Evolutionary conservation across 2,329 filamentous ascomycete genomes (phyloP).

Genomic region (Herpomyces periplanetae): DNA sequence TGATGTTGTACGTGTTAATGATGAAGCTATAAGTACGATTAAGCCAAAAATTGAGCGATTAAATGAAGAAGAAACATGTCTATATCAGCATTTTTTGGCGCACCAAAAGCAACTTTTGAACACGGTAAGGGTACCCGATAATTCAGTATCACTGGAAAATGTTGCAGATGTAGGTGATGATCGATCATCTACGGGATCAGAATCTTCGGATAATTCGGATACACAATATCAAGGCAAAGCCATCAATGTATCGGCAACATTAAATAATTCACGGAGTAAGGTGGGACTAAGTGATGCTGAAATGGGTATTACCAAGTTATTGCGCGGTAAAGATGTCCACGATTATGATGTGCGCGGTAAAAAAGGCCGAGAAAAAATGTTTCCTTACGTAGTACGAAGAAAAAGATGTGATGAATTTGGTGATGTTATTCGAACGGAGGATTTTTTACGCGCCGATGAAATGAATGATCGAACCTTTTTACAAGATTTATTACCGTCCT

Average conservation of each 20-base stretch:
- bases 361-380: constrained; percentile 64
- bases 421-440: constrained; percentile 65
- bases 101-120: constrained; percentile 57
- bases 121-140: constrained; percentile 28
- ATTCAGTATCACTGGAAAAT: constrained; percentile 23
- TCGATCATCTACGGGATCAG: constrained; percentile 45
- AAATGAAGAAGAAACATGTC: constrained; percentile 28
- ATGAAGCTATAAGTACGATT: too few species aligned
- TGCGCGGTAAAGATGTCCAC: constrained; percentile 59
- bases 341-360: constrained; percentile 75
- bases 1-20: too few species aligned
- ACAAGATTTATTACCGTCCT: too few species aligned
- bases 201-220: constrained; percentile 56
- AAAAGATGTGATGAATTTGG: constrained; percentile 64
- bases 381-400: constrained; percentile 42
- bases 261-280: constrained; percentile 56
- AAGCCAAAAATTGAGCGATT: constrained; percentile 17
- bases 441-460: constrained; percentile 71
- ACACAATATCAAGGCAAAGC: constrained; percentile 65
- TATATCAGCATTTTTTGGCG: constrained; percentile 73
- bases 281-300: constrained; percentile 57
- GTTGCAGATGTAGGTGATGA: constrained; percentile 39
- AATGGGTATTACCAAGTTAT: constrained; percentile 52
- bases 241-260: constrained; percentile 46
- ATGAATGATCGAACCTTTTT: too few species aligned